These are phyloP conservation scores for Fraxinus americana DNA, from an alignment of 257 asterid genomes.

Conservation along the genomic window DNA sequence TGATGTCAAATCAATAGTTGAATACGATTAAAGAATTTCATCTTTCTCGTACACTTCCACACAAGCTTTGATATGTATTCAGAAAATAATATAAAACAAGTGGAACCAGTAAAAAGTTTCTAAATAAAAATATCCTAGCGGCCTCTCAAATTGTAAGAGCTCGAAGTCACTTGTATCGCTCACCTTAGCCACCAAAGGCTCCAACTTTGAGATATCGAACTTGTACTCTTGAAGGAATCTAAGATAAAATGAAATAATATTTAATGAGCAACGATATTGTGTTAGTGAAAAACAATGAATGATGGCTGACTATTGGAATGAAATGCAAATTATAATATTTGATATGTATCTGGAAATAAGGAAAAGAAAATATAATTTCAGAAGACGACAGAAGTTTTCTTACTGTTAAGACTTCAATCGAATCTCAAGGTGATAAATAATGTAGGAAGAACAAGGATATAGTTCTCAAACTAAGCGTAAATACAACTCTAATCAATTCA, in stretches of 20 bases:
- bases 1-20: not conserved
- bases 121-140: not conserved
- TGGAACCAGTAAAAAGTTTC: not conserved
- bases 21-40: not conserved
- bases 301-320: not conserved
- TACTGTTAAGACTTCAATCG: not conserved
- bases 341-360: not conserved
- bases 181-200: slow-evolving; percentile 80
- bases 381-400: not conserved
- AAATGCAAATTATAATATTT: not conserved
- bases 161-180: slow-evolving; percentile 7
- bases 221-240: slow-evolving; percentile 84
- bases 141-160: slow-evolving; percentile 13
- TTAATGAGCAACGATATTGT: slow-evolving; percentile 9
- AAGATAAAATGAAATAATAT: slow-evolving; percentile 11
- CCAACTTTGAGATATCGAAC: slow-evolving; percentile 85
- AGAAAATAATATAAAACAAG: not conserved
- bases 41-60: not conserved
- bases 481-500: not conserved
- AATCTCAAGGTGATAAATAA: not conserved
- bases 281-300: not conserved
- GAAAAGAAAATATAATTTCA: not conserved
- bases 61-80: not conserved
- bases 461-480: not conserved
- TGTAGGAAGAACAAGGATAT: not conserved